phyloP scores from a whole-genome alignment of 1,284 basidiomycete species.

The Caloboletus inedulis region DNA sequence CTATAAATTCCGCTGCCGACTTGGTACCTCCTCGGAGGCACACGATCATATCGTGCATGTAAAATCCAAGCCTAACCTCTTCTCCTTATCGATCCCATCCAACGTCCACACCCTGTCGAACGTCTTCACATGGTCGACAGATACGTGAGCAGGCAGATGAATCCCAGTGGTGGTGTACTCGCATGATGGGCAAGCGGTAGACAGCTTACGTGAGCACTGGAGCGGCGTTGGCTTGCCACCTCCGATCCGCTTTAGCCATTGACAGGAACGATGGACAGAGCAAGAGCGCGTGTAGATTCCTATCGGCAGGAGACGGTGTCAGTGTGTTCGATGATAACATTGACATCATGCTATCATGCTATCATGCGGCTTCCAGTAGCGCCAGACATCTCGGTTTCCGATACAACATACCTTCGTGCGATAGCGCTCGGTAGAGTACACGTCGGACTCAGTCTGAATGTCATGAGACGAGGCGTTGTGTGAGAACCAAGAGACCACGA shows the following conservation, averaged over 20 bases:
- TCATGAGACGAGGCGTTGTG: background rate
- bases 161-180: background rate
- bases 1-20: no score
- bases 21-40: no score
- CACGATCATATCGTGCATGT: no score
- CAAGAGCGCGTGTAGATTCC: background rate
- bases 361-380: background rate
- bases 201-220: background rate
- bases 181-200: background rate
- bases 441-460: background rate
- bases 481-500: background rate
- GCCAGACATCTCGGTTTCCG: constrained; percentile 2
- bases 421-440: background rate
- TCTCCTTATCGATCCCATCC: no score
- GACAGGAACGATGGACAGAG: background rate
- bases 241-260: background rate
- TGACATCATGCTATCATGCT: background rate
- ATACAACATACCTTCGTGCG: background rate
- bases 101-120: background rate
- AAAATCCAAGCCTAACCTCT: no score
- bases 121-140: background rate
- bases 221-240: background rate
- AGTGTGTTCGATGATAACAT: background rate
- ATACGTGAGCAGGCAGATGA: background rate
- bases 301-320: background rate